phyloP scores from a whole-genome alignment of 345 rosid species.

The Ceriops zippeliana region DNA sequence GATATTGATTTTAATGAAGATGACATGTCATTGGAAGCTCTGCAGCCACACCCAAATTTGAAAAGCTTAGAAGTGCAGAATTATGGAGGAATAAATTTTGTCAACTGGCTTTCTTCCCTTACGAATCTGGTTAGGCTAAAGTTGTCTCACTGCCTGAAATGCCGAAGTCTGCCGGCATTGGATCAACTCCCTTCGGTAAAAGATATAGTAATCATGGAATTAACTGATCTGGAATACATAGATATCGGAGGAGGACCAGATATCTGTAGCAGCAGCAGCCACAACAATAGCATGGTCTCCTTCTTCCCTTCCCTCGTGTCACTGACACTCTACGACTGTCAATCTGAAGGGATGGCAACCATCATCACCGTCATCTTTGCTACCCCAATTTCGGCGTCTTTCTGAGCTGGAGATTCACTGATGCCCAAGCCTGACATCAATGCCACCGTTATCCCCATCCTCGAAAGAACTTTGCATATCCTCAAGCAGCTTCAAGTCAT shows the following conservation, averaged over 20 bases:
- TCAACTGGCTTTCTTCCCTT: slow-evolving; percentile 11
- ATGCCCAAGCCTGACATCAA: too few species aligned
- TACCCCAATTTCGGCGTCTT: too few species aligned
- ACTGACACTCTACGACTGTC: not conserved
- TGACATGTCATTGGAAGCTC: slow-evolving; percentile 6
- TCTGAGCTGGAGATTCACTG: too few species aligned
- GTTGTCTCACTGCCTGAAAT: not conserved
- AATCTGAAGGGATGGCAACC: not conserved
- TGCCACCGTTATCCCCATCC: too few species aligned
- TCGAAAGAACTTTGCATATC: too few species aligned
- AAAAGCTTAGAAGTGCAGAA: slow-evolving; percentile 7
- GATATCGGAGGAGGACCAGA: not conserved
- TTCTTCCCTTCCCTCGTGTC: slow-evolving; percentile 10
- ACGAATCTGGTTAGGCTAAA: not conserved
- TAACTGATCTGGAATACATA: slow-evolving; percentile 15
- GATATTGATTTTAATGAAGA: not conserved
- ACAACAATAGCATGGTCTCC: too few species aligned
- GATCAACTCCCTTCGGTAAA: slow-evolving; percentile 13
- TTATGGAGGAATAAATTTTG: slow-evolving; percentile 8
- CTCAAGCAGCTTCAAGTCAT: too few species aligned
- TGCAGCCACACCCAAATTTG: slow-evolving; percentile 17
- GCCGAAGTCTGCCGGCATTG: slow-evolving; percentile 4
- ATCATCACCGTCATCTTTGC: too few species aligned
- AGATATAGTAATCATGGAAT: not conserved
- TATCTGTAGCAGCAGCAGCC: too few species aligned